These are phyloP conservation scores for Lactarius deliciosus DNA, from an alignment of 768 basidiomycete genomes.

Conservation along the genomic window DNA sequence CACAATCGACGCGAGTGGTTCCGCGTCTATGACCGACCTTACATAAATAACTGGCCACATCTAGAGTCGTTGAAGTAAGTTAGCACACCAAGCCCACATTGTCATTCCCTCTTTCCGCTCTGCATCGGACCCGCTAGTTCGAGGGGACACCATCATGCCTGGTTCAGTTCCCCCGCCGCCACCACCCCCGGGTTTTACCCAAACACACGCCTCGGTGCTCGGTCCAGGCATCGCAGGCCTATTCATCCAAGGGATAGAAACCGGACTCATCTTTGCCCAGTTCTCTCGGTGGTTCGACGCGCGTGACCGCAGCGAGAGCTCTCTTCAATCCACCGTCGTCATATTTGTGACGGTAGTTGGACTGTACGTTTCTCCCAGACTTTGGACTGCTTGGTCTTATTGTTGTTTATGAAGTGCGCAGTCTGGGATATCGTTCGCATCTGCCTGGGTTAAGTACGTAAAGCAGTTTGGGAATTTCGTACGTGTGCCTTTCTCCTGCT, in stretches of 20 bases:
- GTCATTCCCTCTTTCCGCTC: background rate
- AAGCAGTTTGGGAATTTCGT: background rate
- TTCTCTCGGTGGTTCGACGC: slow-evolving; percentile 15
- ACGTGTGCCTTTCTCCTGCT: background rate
- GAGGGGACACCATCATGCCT: slow-evolving; percentile 4
- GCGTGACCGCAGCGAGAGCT: background rate
- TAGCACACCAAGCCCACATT: background rate
- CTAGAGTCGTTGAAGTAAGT: no score
- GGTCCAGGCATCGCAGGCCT: slow-evolving; percentile 12
- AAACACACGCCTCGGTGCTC: background rate
- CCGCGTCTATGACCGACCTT: background rate
- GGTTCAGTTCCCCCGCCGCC: background rate
- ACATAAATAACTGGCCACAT: background rate
- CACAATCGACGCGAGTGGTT: background rate
- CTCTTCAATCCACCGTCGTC: background rate
- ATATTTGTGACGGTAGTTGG: slow-evolving; percentile 14
- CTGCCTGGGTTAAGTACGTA: slow-evolving; percentile 8
- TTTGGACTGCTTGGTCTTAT: background rate
- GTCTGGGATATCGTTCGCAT: slow-evolving; percentile 12
- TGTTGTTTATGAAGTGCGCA: slow-evolving; percentile 1
- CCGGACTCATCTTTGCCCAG: slow-evolving; percentile 15
- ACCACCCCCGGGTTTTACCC: background rate
- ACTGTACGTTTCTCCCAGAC: background rate
- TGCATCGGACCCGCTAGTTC: background rate
- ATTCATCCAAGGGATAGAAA: slow-evolving; percentile 10